Base-by-base conservation (phyloP, 805 yeast species). In the Metschnikowia chrysomelidarum region DNA sequence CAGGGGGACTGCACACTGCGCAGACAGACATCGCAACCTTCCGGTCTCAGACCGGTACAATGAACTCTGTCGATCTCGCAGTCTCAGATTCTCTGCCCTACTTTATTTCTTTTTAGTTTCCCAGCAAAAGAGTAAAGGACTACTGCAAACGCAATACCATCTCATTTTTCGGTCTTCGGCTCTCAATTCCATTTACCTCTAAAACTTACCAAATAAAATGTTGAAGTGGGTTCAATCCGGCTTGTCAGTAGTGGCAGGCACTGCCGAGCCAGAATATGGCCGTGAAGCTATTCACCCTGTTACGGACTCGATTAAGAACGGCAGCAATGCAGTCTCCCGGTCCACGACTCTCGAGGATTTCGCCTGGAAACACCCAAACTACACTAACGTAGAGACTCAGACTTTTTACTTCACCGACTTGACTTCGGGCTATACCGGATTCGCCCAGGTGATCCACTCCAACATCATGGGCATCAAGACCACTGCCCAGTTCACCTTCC, bases 231-330 rank as follows among this genome's bases (percentile, higher is more conserved):
- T 83, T 41, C 89, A 83, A 67, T 82, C 87, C 44, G 80, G 88
- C 48, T 71, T 85, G 35, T 86, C 97, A n/a, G 93, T 94, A 5
- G 93, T 88, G 29, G 91, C 97, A 5, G 98, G 98, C 36, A 78
- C 95, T 9, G 96, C 96, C 2, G 98, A 93, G 61, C 98, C 98
- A 17, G 95, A 84, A 56, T 93, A 93, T 54, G 98, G 98, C 34
- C 75, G 82, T 25, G 96, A 83, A 32, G 94, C 95, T 25, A 86
- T 93, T 48, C 91, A 83, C 53, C 76, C 97, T n/a, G 78, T 89
- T 39, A 76, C 84, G 26, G 76, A 75, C 23, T 58, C 77, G 28
- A 77, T 82, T 29, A 40, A 42, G 17, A 19, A 19, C 20, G 20
- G 24, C 16, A 43, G 36, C 14, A 53, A 51, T 13, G 69, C 71